A percentile compares a stretch with the other conserved stretches of the same genome.
Evolutionary conservation across 2,329 filamentous ascomycete genomes (phyloP).

Genomic region (Pseudogymnoascus sp.): DNA sequence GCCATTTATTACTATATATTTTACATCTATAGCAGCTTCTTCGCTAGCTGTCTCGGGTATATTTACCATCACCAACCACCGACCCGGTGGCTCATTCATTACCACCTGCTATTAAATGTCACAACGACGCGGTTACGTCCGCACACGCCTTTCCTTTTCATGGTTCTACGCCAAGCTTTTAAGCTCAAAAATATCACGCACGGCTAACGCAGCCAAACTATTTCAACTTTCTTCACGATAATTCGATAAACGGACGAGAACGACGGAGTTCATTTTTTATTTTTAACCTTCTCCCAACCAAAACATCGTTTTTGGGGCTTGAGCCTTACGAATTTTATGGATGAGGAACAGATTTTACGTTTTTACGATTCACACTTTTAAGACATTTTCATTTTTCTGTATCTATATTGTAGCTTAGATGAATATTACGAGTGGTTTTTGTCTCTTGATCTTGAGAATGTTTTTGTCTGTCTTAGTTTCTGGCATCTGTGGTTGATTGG

Average conservation of each 20-base stretch:
- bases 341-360: slow-evolving; percentile 7
- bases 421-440: slow-evolving; percentile 6
- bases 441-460: not conserved
- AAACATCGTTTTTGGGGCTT: slow-evolving; percentile 1
- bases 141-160: not conserved
- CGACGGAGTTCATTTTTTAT: slow-evolving; percentile 1
- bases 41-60: not conserved
- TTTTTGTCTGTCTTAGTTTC: not conserved
- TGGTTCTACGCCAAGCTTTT: slow-evolving; percentile 2
- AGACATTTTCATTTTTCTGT: slow-evolving; percentile 7
- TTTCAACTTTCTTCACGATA: slow-evolving; percentile 2
- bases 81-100: not conserved
- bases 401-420: slow-evolving; percentile 4
- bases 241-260: slow-evolving; percentile 6
- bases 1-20: slow-evolving; percentile 1
- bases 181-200: slow-evolving; percentile 5
- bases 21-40: not conserved
- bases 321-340: slow-evolving; percentile 5
- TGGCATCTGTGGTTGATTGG: not conserved
- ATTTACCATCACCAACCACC: slow-evolving; percentile 1
- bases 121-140: not conserved
- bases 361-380: slow-evolving; percentile 3
- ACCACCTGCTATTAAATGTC: not conserved
- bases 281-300: slow-evolving; percentile 6
- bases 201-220: slow-evolving; percentile 1